Base-by-base conservation (phyloP, 768 basidiomycete species). In the Lenzites betulinus region DNA sequence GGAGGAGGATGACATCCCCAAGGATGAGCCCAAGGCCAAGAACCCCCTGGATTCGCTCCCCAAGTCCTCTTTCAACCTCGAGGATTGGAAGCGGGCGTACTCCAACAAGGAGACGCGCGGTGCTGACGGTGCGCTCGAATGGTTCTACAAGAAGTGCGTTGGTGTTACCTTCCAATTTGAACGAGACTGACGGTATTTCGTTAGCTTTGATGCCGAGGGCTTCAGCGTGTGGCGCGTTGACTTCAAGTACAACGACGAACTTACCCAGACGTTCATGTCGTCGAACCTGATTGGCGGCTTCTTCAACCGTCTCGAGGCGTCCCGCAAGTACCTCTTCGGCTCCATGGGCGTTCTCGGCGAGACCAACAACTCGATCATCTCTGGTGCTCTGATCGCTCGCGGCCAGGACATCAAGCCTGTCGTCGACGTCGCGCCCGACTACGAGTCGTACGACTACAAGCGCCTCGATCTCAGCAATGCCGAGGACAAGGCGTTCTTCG, bases 51-150 rank as follows among this genome's bases (percentile, higher is more conserved):
- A 97, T 65, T 82, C 84, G 63, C 85, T 98, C 41, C 93, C 94
- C 67, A 95, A 92, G 76, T 90, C 91, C 12, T 77, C 83, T 6
- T 86, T 92, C 76, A 93, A 93, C 79, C 85, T 94, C 58, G 91
- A 96, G 75, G 94, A 98, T 77, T 97, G 93, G 94, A 98, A 98
- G 76, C 88, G 93, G 46, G 89, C 91, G 44, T 99, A 98, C 82
- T 97, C 95, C 69, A 98, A 98, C 89, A 88, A 89, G 75, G 95
- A 98, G n/a, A 98, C 95, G 39, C 87, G 91, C 55, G 93, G 91
- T 38, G 66, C 89, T 18, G 86, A 75, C 44, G 95, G 92, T 64
- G 75, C 93, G 51, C 69, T 99, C 39, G 93, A 97, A 75, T 98
- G 96, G 97, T 89, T 99, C 85, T 95, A 97, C 81, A 74, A 93